A percentile compares a stretch with the other conserved stretches of the same genome.
These are phyloP conservation scores for Picochlorum sp. DNA, from an alignment of 139 green algal species.

Conservation along the genomic window DNA sequence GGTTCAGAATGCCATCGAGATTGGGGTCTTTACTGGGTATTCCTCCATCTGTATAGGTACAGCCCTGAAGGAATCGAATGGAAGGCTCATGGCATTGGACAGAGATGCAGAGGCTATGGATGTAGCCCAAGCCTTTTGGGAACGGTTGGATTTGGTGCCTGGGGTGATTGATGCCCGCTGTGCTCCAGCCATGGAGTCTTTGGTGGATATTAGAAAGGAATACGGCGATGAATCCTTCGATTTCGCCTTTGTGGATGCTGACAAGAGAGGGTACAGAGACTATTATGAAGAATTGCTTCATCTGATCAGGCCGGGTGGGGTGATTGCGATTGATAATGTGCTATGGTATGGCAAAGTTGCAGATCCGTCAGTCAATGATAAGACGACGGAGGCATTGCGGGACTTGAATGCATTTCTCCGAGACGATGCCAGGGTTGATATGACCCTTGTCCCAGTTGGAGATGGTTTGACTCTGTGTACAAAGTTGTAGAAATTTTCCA, in stretches of 20 bases:
- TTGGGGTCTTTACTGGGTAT: slow-evolving; percentile 89
- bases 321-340: slow-evolving; percentile 91
- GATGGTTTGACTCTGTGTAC: slow-evolving; percentile 80
- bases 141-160: slow-evolving; percentile 50
- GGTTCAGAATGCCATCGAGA: slow-evolving; percentile 38
- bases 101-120: slow-evolving; percentile 52
- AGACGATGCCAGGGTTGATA: slow-evolving; percentile 53
- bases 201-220: slow-evolving; percentile 22
- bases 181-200: slow-evolving; percentile 24
- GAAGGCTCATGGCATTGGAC: slow-evolving; percentile 76
- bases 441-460: slow-evolving; percentile 70
- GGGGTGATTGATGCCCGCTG: slow-evolving; percentile 24
- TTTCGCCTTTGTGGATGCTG: slow-evolving; percentile 86
- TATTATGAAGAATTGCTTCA: slow-evolving; percentile 81
- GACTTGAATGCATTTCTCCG: slow-evolving; percentile 68
- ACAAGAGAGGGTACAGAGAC: slow-evolving; percentile 73
- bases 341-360: slow-evolving; percentile 68
- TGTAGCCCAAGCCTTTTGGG: slow-evolving; percentile 63
- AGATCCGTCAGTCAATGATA: slow-evolving; percentile 35
- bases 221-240: slow-evolving; percentile 47
- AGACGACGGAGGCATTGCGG: slow-evolving; percentile 50
- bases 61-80: slow-evolving; percentile 45
- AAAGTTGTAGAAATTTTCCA: slow-evolving; percentile 19
- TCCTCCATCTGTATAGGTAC: slow-evolving; percentile 61
- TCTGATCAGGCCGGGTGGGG: slow-evolving; percentile 72